phyloP scores from a whole-genome alignment of 768 basidiomycete genomes.

The Rhizopogon sp. region DNA sequence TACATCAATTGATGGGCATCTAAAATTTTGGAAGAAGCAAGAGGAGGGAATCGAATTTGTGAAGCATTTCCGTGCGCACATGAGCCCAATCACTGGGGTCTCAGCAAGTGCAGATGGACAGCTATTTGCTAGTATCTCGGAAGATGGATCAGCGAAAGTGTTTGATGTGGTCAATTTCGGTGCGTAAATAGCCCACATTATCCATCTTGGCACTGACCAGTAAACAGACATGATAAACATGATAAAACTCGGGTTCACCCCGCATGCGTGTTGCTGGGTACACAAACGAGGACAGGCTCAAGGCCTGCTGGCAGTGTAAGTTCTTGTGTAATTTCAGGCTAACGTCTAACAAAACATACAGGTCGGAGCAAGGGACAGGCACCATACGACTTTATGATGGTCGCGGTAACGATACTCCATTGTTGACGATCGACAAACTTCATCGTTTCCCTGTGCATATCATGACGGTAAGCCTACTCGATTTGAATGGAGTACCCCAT shows the following conservation, averaged over 20 bases:
- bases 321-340: not conserved
- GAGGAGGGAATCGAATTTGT: conserved; percentile 95
- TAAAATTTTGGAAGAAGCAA: conserved; percentile 99
- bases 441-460: conserved; percentile 89
- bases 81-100: conserved; percentile 71
- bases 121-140: conserved; percentile 86
- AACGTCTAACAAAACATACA: conserved; percentile 28
- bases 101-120: conserved; percentile 90
- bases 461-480: conserved; percentile 62
- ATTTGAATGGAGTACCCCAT: not conserved
- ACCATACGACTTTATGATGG: conserved; percentile 89
- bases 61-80: conserved; percentile 94
- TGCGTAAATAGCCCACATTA: conserved; percentile 33
- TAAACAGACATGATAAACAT: conserved; percentile 96
- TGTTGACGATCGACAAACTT: conserved; percentile 71
- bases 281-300: conserved; percentile 86
- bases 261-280: conserved; percentile 93
- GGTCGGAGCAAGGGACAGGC: conserved; percentile 74
- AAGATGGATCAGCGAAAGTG: conserved; percentile 89
- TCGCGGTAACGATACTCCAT: conserved; percentile 73
- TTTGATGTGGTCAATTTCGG: conserved; percentile 99
- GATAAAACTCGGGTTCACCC: conserved; percentile 81
- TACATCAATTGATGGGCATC: conserved; percentile 89
- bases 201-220: not conserved
- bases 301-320: conserved; percentile 83